Evolutionary conservation across 73 alveolate species (phyloP).

Genomic region (Uronychia setigera): DNA sequence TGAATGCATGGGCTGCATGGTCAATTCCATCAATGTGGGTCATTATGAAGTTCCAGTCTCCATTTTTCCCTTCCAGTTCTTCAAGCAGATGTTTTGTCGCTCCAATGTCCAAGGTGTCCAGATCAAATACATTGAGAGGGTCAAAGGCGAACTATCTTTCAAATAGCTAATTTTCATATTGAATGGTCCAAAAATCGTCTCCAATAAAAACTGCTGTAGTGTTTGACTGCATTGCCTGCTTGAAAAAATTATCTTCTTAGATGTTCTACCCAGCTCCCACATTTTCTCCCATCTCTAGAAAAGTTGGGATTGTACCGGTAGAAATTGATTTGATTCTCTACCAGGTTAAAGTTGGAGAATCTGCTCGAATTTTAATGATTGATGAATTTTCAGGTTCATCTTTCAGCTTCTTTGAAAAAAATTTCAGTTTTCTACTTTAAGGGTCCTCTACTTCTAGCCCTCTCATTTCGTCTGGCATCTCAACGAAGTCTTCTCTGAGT

Average conservation of each 20-base stretch:
- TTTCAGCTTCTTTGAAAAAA: background rate
- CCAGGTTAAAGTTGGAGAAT: slow-evolving; percentile 68
- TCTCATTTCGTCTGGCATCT: slow-evolving; percentile 13
- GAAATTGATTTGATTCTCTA: slow-evolving; percentile 65
- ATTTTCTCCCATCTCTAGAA: slow-evolving; percentile 65
- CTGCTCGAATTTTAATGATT: background rate
- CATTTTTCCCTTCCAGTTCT: slow-evolving; percentile 2
- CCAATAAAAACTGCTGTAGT: slow-evolving; percentile 28
- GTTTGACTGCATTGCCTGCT: background rate
- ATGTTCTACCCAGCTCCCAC: slow-evolving; percentile 20
- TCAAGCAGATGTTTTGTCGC: slow-evolving; percentile 25
- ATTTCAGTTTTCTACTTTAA: background rate
- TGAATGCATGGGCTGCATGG: slow-evolving; percentile 80
- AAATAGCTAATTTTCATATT: slow-evolving; percentile 9
- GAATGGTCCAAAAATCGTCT: slow-evolving; percentile 73
- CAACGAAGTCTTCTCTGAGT: slow-evolving; percentile 55
- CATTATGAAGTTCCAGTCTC: slow-evolving; percentile 24
- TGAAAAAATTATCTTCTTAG: background rate
- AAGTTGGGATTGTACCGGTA: slow-evolving; percentile 74
- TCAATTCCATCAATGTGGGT: slow-evolving; percentile 80
- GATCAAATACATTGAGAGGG: slow-evolving; percentile 65
- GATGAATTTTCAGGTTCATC: background rate
- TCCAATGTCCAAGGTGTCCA: slow-evolving; percentile 64
- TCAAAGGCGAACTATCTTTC: slow-evolving; percentile 50
- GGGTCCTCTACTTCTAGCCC: background rate